A percentile compares a stretch with the other conserved stretches of the same genome.
phyloP scores from a whole-genome alignment of 2,329 filamentous ascomycete genomes.

The Clathrospora elynae region DNA sequence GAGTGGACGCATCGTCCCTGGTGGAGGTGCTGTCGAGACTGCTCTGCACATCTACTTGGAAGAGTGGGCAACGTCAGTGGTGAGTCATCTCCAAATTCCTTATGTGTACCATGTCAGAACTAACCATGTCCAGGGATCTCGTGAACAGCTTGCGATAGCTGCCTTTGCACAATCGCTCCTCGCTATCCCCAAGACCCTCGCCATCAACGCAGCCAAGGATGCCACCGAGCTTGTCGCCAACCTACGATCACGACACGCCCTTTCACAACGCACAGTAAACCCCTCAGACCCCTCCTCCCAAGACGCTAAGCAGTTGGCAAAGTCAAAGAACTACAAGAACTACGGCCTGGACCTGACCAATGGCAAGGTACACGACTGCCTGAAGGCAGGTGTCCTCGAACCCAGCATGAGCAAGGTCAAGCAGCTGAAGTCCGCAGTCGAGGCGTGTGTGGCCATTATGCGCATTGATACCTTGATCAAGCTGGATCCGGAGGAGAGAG shows the following conservation, averaged over 20 bases:
- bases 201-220: slow-evolving; percentile 96
- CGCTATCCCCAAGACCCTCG: slow-evolving; percentile 92
- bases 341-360: slow-evolving; percentile 90
- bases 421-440: slow-evolving; percentile 97
- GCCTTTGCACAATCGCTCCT: slow-evolving; percentile 96
- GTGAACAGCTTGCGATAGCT: slow-evolving; percentile 96
- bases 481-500: slow-evolving; percentile 85
- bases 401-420: slow-evolving; percentile 98
- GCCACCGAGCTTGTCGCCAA: slow-evolving; percentile 93
- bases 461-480: slow-evolving; percentile 98
- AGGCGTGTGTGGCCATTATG: slow-evolving; percentile 99
- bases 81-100: slow-evolving; percentile 47
- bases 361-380: slow-evolving; percentile 88
- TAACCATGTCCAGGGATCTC: slow-evolving; percentile 65
- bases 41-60: slow-evolving; percentile 98
- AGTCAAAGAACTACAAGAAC: slow-evolving; percentile 98
- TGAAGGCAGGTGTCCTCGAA: slow-evolving; percentile 95
- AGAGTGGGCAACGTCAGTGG: slow-evolving; percentile 96
- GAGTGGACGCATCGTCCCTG: slow-evolving; percentile 94
- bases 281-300: slow-evolving; percentile 70
- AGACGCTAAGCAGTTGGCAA: slow-evolving; percentile 86
- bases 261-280: slow-evolving; percentile 78
- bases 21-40: slow-evolving; percentile 96
- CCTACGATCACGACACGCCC: slow-evolving; percentile 88
- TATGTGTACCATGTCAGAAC: slow-evolving; percentile 1